Evolutionary conservation across 2,329 filamentous ascomycete genomes (phyloP).

Genomic region (Beauveria varroae): DNA sequence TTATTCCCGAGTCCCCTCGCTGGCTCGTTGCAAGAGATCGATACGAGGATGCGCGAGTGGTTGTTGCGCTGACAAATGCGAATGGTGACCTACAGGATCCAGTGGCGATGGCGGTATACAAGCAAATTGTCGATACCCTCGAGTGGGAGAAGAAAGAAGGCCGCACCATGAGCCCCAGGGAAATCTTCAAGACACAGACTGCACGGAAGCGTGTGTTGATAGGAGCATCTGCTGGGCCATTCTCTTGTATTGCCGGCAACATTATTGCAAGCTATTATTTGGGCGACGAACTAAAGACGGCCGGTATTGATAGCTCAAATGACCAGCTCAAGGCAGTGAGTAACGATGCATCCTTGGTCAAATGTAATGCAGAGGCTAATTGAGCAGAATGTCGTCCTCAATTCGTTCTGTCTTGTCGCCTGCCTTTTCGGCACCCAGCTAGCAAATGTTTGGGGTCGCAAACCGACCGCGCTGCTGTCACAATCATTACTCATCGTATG

Average conservation of each 20-base stretch:
- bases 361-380: not conserved
- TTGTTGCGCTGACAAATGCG: slow-evolving; percentile 36
- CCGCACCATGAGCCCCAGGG: slow-evolving; percentile 33
- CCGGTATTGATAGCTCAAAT: slow-evolving; percentile 35
- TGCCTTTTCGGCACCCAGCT: slow-evolving; percentile 35
- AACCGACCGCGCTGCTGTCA: slow-evolving; percentile 32
- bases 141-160: slow-evolving; percentile 33
- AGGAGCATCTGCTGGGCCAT: slow-evolving; percentile 34
- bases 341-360: not conserved
- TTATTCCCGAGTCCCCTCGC: slow-evolving; percentile 36
- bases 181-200: slow-evolving; percentile 38
- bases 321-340: slow-evolving; percentile 35
- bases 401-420: slow-evolving; percentile 39
- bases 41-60: slow-evolving; percentile 31
- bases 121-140: slow-evolving; percentile 34
- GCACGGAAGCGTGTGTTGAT: slow-evolving; percentile 42
- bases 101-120: slow-evolving; percentile 12
- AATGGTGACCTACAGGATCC: slow-evolving; percentile 33
- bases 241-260: slow-evolving; percentile 22
- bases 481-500: slow-evolving; percentile 31
- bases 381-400: slow-evolving; percentile 39
- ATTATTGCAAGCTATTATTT: slow-evolving; percentile 34
- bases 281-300: slow-evolving; percentile 33
- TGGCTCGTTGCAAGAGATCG: slow-evolving; percentile 36
- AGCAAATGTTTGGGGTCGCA: slow-evolving; percentile 35